These are phyloP conservation scores for Cardamine chenopodiifolia DNA, from an alignment of 345 rosid species.

Conservation along the genomic window DNA sequence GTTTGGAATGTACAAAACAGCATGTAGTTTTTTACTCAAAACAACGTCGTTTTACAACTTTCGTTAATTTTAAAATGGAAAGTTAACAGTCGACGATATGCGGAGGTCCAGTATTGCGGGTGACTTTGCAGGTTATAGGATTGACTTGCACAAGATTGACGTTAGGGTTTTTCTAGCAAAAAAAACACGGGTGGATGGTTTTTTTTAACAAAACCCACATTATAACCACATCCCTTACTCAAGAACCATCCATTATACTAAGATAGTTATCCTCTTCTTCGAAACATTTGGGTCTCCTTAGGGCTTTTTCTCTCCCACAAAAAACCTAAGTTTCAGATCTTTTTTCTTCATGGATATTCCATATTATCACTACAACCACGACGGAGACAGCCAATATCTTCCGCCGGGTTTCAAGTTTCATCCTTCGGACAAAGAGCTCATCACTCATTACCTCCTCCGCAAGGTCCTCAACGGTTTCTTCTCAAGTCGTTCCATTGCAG, in stretches of 20 bases:
- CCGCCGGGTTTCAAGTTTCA: constrained; percentile 97
- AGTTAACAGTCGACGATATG: no score
- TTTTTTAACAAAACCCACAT: no score
- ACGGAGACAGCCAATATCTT: constrained; percentile 50
- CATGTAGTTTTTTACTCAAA: no score
- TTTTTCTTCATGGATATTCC: constrained; percentile 52
- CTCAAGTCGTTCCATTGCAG: constrained; percentile 79
- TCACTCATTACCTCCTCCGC: constrained; percentile 78
- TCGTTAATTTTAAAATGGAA: no score
- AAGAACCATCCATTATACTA: constrained; percentile 40
- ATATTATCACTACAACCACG: constrained; percentile 51
- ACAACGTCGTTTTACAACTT: no score
- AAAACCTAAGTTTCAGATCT: constrained; percentile 5
- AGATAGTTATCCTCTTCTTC: constrained; percentile 3
- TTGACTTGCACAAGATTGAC: no score
- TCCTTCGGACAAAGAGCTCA: constrained; percentile 95
- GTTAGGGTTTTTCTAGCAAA: no score
- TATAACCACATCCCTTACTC: constrained; percentile 33
- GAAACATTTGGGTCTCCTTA: constrained; percentile 31
- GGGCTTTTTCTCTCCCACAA: constrained; percentile 23
- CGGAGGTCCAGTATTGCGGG: no score
- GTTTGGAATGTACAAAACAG: no score
- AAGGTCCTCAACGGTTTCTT: constrained; percentile 81
- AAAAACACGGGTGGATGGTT: no score
- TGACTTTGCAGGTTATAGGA: no score